Evolutionary conservation across 108 stramenopile genomes (phyloP), one percentile per base, ranked within the genome.

Genomic region (Fragilariopsis cylindrus): DNA sequence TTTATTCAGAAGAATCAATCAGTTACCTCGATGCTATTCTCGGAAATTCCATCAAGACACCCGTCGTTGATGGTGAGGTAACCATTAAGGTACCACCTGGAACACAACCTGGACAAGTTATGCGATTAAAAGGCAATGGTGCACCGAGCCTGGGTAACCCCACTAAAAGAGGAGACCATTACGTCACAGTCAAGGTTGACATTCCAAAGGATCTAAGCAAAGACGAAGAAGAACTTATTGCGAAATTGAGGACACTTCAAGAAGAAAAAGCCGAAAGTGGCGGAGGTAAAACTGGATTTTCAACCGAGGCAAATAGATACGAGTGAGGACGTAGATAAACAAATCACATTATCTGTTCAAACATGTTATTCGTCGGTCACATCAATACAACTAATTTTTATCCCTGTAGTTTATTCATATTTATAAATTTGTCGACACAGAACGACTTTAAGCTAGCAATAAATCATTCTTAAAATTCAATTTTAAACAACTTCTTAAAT

Each of bases 11-110:
- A 60, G 87, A 85, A 62, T 69, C 82, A 47, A 86, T 98, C 65
- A 90, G 90, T 63, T 97, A 95, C 75, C 50, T 95, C 54, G 97
- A 99, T 81, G 98, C 98, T 7, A 96, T 97, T 77, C 85, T 99
- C 41, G 98, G 98, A 45, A 90, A 92, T 44, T 90, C 90, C 53
- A 80, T 95, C 55, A 96, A 96, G 79, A 88, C 85, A 39, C 95
- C 93, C 13, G 93, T 96, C 30, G 97, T 97, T 13, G 98, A 99
- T 73, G 97, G 96, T 13, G 91, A 93, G 71, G 96, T 97, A 18
- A 97, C 97, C 71, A 97, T 98, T 74, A 94, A 98, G 83, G 91
- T 99, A 8, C 98, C 98, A 2, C 84, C 96, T 16, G 98, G 98
- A 15, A 98, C 97, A 43, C 98, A 99, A 73, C 98, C 98, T 13